A percentile compares a stretch with the other conserved stretches of the same genome.
Evolutionary conservation across 208 protist genomes (phyloP).

Genomic region (Zelonia costaricensis): DNA sequence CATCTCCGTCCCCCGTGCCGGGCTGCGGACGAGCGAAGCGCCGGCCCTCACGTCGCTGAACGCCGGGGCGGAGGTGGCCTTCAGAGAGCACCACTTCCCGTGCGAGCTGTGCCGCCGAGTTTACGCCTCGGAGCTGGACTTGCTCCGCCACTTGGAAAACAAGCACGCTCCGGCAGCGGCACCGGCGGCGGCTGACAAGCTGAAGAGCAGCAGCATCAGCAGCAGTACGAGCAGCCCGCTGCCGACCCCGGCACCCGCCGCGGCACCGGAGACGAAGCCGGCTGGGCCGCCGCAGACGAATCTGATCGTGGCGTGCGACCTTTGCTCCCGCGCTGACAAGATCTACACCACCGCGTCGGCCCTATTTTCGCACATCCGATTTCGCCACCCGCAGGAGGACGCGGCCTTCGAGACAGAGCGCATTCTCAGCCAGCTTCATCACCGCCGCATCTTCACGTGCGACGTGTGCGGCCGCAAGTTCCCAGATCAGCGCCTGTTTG

Average conservation of each 20-base stretch:
- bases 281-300: slow-evolving; percentile 2
- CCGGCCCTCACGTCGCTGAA: no score
- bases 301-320: slow-evolving; percentile 62
- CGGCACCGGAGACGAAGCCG: not conserved
- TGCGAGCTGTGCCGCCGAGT: slow-evolving; percentile 79
- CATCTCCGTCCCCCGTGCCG: not conserved
- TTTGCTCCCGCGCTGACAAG: slow-evolving; percentile 41
- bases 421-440: slow-evolving; percentile 45
- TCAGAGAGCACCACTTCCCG: slow-evolving; percentile 53
- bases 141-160: slow-evolving; percentile 78
- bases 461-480: slow-evolving; percentile 50
- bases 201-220: not conserved
- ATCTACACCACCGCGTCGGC: slow-evolving; percentile 79
- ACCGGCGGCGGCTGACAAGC: not conserved
- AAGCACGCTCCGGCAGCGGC: slow-evolving; percentile 24
- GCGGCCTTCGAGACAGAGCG: slow-evolving; percentile 76
- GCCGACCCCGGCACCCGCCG: not conserved
- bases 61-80: no score
- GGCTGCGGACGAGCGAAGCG: no score
- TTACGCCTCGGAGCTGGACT: slow-evolving; percentile 55
- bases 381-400: slow-evolving; percentile 80
- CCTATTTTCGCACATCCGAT: slow-evolving; percentile 84
- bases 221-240: not conserved
- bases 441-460: slow-evolving; percentile 35
- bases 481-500: slow-evolving; percentile 25